Percentiles rank a stretch among this genome's conserved stretches.
phyloP scores from a whole-genome alignment of 805 yeast genomes.

The Lipomyces spencermartinsiae region DNA sequence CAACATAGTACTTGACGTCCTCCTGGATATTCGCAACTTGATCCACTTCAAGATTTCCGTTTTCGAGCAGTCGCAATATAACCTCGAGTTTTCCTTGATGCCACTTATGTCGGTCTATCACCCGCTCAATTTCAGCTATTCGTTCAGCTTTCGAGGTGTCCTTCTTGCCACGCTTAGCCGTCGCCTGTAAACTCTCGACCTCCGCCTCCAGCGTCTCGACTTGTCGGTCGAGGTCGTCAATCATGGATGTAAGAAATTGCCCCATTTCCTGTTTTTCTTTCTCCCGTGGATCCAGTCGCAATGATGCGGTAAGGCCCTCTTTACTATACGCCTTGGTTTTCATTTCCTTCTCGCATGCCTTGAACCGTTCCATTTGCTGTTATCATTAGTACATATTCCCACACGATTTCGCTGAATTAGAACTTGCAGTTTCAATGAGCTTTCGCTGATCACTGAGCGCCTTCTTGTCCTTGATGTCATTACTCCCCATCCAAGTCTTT shows the following conservation, averaged over 20 bases:
- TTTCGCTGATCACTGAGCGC: constrained; percentile 76
- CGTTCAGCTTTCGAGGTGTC: constrained; percentile 62
- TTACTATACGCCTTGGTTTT: constrained; percentile 93
- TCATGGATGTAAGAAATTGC: constrained; percentile 68
- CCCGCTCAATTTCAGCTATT: constrained; percentile 66
- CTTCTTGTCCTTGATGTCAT: constrained; percentile 89
- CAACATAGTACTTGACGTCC: constrained; percentile 91
- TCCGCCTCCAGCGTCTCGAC: constrained; percentile 79
- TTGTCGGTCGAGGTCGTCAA: constrained; percentile 84
- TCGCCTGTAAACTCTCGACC: constrained; percentile 58
- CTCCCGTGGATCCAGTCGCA: constrained; percentile 76
- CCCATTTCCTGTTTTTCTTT: constrained; percentile 76
- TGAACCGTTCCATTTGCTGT: constrained; percentile 90
- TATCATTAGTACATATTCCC: not conserved
- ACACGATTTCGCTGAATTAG: not conserved
- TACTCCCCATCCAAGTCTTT: constrained; percentile 91
- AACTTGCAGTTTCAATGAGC: constrained; percentile 54
- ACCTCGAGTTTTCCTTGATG: constrained; percentile 81
- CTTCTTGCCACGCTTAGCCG: constrained; percentile 65
- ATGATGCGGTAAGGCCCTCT: constrained; percentile 83
- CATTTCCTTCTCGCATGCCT: constrained; percentile 89
- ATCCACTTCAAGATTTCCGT: constrained; percentile 79
- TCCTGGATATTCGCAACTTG: constrained; percentile 78
- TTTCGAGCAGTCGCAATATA: constrained; percentile 76
- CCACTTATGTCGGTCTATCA: constrained; percentile 74